Conservation (phyloP, 345 rosid genomes). For the Mallotus nudiflorus region DNA sequence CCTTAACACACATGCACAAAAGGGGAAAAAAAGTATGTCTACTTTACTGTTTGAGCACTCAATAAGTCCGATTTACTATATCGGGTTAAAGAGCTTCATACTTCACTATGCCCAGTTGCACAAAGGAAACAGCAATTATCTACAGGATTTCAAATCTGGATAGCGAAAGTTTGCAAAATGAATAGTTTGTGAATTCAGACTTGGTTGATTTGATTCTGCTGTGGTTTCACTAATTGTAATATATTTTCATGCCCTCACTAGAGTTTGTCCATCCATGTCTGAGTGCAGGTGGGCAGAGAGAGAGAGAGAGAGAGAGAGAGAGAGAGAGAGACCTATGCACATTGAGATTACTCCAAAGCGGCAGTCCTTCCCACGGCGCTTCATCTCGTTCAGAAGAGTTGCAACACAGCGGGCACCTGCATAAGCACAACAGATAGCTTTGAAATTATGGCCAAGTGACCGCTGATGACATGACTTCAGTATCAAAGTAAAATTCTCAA, state of each 20-base stretch:
- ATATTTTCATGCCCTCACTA: neutral
- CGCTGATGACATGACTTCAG: conserved; percentile 1
- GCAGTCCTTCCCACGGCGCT: conserved; percentile 81
- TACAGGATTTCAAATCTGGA: neutral
- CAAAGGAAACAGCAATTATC: neutral
- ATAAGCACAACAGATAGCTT: conserved; percentile 10
- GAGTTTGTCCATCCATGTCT: neutral
- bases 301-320: conserved; percentile 1
- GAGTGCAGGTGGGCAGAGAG: too few relatives aligned
- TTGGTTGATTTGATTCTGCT: neutral
- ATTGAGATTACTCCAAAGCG: conserved; percentile 89
- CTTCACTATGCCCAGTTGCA: neutral
- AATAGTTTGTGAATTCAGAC: neutral
- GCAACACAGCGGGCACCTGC: conserved; percentile 90
- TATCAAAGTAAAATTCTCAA: conserved; percentile 1
- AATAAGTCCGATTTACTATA: too few relatives aligned
- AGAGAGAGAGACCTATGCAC: conserved; percentile 71
- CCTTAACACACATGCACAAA: neutral
- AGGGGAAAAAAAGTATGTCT: neutral
- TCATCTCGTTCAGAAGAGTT: conserved; percentile 87
- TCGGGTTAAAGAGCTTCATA: neutral
- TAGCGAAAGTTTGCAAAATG: neutral
- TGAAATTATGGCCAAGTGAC: conserved; percentile 9
- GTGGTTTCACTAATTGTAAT: neutral
- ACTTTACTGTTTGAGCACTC: too few relatives aligned